Evolutionary conservation across 352 stramenopile species (phyloP), one percentile per base, ranked within the genome.

Genomic region (Aphanomyces stellatus): DNA sequence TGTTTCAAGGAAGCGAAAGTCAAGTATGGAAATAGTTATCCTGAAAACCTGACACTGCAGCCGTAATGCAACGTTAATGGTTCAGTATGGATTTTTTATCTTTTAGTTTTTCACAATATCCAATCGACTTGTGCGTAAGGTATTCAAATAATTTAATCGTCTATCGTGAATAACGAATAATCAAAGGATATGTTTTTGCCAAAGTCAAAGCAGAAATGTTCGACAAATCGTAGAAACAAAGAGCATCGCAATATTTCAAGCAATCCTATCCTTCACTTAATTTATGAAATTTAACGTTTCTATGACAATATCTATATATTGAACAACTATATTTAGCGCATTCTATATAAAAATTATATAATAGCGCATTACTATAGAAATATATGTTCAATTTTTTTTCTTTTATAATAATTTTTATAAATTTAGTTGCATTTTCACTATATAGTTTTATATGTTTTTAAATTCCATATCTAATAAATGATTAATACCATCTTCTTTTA

Each of bases 1-100:
- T 37, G 33, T 63, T 63, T 63, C 42, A 30, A 37, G 37, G 55
- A 63, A 63, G 55, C 42, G 10, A 30, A 27, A 49, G 55, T 63
- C 55, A 63, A 63, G 55, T 63, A 63, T 63, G 55, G 55, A 43
- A 43, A 43, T 17, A 10, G 37, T 43, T 10, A 43, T 17, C 37
- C 37, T 43, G 37, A 43, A 43, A 43, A 10, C 37, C 17, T 43
- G 37, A 43, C 37, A 43, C 37, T 43, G 17, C 37, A 43, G 37
- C 37, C 37, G 17, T 43, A 43, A 17, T 17, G 37, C 37, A 43
- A 43, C 37, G 37, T 43, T 43, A 43, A 17, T 43, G 10, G 37
- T 43, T 43, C 37, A 43, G 17, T 17, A 17, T 43, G 37, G 37
- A 43, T 43, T 43, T 43, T 43, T 43, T 17, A 43, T 43, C 37